Conservation (phyloP, 176 grass and related monocot species). For the Pharus latifolius region DNA sequence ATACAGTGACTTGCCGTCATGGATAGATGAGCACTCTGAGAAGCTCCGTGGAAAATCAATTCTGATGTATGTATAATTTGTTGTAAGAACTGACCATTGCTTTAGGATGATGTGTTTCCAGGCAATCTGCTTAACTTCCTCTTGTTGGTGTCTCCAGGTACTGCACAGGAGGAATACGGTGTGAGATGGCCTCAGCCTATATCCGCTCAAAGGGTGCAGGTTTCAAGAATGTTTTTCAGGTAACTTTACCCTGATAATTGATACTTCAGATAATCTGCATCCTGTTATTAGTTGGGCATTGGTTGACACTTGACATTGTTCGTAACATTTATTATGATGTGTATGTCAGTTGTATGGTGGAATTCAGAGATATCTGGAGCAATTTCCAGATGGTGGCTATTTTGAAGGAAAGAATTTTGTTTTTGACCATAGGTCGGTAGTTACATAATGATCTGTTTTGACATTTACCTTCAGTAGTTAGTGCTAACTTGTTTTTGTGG, state of each 20-base stretch:
- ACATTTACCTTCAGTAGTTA: not conserved
- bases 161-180: conserved; percentile 86
- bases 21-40: conserved; percentile 75
- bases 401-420: conserved; percentile 99
- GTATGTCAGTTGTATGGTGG: conserved; percentile 67
- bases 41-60: conserved; percentile 66
- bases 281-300: not conserved
- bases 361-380: conserved; percentile 91
- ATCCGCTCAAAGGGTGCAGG: conserved; percentile 82
- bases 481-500: conserved; percentile 1
- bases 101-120: not conserved
- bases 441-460: not conserved
- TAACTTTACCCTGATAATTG: too few species aligned
- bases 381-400: conserved; percentile 82
- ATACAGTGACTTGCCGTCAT: conserved; percentile 77
- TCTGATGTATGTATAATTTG: conserved; percentile 47
- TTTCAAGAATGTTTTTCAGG: conserved; percentile 90
- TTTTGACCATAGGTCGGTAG: conserved; percentile 71
- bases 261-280: not conserved
- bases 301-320: not conserved
- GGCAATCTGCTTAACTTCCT: not conserved
- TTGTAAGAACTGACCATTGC: not conserved
- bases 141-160: conserved; percentile 51
- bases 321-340: conserved; percentile 16
- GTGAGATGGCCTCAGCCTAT: conserved; percentile 88